Evolutionary conservation across 352 stramenopile species (phyloP), one percentile per base, ranked within the genome.

Genomic region (Globisporangium spiculum): DNA sequence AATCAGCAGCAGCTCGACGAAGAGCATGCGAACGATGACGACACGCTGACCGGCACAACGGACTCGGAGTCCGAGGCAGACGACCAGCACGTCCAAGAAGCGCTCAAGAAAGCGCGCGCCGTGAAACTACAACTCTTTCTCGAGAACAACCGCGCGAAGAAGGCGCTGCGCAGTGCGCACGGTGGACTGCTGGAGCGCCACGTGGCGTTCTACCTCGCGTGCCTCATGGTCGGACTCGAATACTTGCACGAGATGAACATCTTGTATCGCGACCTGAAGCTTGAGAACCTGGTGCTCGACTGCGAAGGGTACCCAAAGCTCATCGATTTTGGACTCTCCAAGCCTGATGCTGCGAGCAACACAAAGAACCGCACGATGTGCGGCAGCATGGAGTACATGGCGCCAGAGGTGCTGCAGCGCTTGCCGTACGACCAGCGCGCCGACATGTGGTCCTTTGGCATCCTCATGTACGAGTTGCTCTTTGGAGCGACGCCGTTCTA

Each of bases 171-270:
- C 0, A 78, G 69, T 20, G 61, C 64, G 0, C 71, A 81, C n/a
- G 80, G 83, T 14, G 83, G 81, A 20, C 97, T 99, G 30, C 71
- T 83, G 12, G 96, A 98, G 81, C 67, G 74, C 18, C 81, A 93
- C 65, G 91, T 88, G 1, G 82, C 81, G 12, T 99, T 99, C 77
- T 99, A 99, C 76, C 83, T 92, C 1, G 96, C 96, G 1, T 97
- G 98, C 75, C 91, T 99, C 34, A 82, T 96, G 24, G 77, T 93
- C 5, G 96, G 96, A 12, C 91, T 99, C 36, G 83, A 97, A 53
- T 90, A 88, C 73, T 46, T 95, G 55, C 86, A 94, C 66, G 66
- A 62, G 18, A 62, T 68, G 66, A 71, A 80, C 32, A 69, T 94
- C 53, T 71, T 92, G 52, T 97, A 96, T 75, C 83, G 90, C 10